Evolutionary conservation across 1,284 basidiomycete genomes (phyloP), one percentile per base, ranked within the genome.

Genomic region (Leccinum pachyderme): DNA sequence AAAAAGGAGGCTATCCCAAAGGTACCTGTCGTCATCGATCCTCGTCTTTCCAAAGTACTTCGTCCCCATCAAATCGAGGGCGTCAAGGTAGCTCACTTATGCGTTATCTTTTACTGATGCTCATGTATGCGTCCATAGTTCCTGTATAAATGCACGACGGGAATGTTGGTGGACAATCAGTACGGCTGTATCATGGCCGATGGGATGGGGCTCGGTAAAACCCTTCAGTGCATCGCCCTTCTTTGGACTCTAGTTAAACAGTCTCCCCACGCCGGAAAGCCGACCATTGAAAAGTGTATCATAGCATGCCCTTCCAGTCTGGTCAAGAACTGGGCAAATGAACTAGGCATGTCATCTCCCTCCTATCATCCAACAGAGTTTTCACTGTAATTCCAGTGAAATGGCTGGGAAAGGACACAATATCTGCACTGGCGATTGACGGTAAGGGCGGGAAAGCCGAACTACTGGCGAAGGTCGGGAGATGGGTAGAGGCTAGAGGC

Each of bases 151-250:
- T 96, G 95, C 69, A 89, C 95, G 7, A 98, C 93, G 0, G 97
- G 95, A 2, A 90, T 97, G 84, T 75, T 95, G 49, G 91, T 90
- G 27, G 86, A 94, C 51, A 91, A 93, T 62, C 94, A 96, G 54
- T 94, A 94, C 65, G 96, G 96, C 0, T 98, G 94, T 66, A 99
- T 99, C 69, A 95, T 99, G 91, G 96, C 97, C 0, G 96, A 99
- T 69, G 96, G 98, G 74, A 99, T 99, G 96, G 96, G 97, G 68
- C 83, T 96, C 24, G 92, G 93, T 27, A 96, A 96, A 75, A 98
- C 95, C 5, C 79, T 99, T 7, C 96, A 99, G 70, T 99, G 97
- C 68, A 99, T 99, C 59, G 82, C 96, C 1, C 82, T 99, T 25
- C 76, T 99, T 63, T 99, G 95, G 93, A 98, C 96, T 0, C 73